These are phyloP conservation scores for Trifolium repens DNA, from an alignment of 306 rosid genomes.

Conservation along the genomic window DNA sequence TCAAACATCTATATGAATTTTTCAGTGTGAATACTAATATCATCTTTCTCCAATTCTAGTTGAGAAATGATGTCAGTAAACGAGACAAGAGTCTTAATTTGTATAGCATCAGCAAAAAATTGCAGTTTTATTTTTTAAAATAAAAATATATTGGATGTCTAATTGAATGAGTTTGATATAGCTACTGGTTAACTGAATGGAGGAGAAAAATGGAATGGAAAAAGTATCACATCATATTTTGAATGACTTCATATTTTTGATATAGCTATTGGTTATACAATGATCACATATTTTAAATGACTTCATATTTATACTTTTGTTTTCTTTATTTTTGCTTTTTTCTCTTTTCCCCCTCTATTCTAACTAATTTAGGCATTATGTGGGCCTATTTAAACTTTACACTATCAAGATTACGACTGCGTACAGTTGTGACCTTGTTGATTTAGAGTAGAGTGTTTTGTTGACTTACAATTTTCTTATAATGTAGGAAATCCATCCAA, in stretches of 20 bases:
- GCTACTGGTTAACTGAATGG: constrained; percentile 35
- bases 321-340: background rate
- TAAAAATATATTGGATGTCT: background rate
- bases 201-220: constrained; percentile 14
- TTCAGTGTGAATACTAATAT: too few species aligned
- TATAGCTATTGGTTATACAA: background rate
- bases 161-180: constrained; percentile 35
- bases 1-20: too few species aligned
- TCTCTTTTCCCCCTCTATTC: background rate
- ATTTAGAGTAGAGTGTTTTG: too few species aligned
- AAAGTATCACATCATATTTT: too few species aligned
- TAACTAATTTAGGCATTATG: constrained; percentile 2
- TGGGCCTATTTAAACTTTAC: background rate
- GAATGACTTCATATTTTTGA: too few species aligned
- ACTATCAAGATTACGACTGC: background rate
- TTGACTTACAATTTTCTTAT: too few species aligned
- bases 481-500: too few species aligned
- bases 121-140: too few species aligned
- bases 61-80: too few species aligned
- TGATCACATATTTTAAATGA: constrained; percentile 24
- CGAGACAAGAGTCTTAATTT: too few species aligned
- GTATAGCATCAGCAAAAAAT: too few species aligned
- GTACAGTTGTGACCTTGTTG: background rate
- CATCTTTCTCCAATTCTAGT: too few species aligned
- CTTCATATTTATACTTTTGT: constrained; percentile 19